phyloP scores from a whole-genome alignment of 345 rosid species.

The Turnera subulata region DNA sequence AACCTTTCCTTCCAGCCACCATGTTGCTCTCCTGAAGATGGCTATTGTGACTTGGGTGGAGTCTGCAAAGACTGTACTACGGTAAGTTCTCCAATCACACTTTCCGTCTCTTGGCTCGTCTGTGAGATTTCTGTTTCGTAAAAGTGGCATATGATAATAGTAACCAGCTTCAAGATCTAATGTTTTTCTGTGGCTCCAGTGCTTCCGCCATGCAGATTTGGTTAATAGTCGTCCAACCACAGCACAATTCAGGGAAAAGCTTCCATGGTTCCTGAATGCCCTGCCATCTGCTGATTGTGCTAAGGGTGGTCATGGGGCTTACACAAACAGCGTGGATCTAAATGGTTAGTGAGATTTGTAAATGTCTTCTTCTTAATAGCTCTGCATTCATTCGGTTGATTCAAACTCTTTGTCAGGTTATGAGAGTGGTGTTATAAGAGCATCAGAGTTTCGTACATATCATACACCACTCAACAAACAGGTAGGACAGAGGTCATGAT shows the following conservation, averaged over 20 bases:
- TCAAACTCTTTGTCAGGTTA: constrained; percentile 16
- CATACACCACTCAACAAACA: constrained; percentile 31
- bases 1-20: constrained; percentile 55
- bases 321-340: constrained; percentile 80
- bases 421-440: constrained; percentile 20
- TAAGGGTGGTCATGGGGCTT: constrained; percentile 98
- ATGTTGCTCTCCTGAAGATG: constrained; percentile 76
- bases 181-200: constrained; percentile 22
- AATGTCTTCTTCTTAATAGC: not conserved
- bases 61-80: constrained; percentile 94
- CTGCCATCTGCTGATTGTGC: constrained; percentile 97
- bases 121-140: not conserved
- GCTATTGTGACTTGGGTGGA: constrained; percentile 59
- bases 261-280: constrained; percentile 94
- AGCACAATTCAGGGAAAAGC: constrained; percentile 71
- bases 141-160: not conserved
- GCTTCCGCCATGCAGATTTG: constrained; percentile 59
- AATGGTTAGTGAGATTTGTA: constrained; percentile 44
- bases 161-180: constrained; percentile 17
- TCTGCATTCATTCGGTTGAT: not conserved
- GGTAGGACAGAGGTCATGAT: too few relatives aligned
- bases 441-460: constrained; percentile 29
- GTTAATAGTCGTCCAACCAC: constrained; percentile 43
- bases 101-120: constrained; percentile 2
- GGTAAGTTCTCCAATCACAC: constrained; percentile 39